These are phyloP conservation scores for Beta lomatogona DNA, from an alignment of 179 eudicot species.

Conservation along the genomic window DNA sequence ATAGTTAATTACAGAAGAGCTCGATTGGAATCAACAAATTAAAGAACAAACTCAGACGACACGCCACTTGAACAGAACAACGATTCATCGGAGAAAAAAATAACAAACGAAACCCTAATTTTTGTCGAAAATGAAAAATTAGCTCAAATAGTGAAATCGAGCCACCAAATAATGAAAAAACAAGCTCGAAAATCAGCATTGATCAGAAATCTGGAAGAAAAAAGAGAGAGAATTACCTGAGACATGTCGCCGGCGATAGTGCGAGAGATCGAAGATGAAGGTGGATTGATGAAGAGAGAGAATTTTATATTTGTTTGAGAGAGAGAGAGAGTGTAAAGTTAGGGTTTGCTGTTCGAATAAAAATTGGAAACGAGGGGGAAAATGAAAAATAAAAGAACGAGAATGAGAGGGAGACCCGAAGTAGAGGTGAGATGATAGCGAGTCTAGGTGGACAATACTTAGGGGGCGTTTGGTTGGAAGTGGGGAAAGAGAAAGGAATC, in stretches of 20 bases:
- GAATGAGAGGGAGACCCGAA: neutral
- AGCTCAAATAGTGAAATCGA: neutral
- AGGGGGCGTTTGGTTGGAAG: too few species aligned
- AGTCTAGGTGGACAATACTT: too few species aligned
- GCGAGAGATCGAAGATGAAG: neutral
- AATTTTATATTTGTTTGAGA: too few species aligned
- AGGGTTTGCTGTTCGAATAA: conserved; percentile 31
- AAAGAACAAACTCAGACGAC: too few species aligned
- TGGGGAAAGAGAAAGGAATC: too few species aligned
- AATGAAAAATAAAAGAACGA: neutral
- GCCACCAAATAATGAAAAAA: neutral
- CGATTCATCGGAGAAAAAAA: neutral
- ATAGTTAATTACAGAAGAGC: too few species aligned
- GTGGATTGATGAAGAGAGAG: conserved; percentile 2
- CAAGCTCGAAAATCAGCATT: neutral
- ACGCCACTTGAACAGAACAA: neutral
- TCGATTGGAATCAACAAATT: too few species aligned
- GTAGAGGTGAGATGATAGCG: neutral
- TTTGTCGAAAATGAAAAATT: neutral
- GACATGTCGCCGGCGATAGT: conserved; percentile 29
- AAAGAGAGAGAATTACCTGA: conserved; percentile 32
- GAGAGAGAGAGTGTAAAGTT: neutral
- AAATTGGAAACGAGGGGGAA: neutral
- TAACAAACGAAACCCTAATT: neutral
- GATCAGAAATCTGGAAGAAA: neutral